Base-by-base conservation (phyloP, 192 early-diverging fungal species). In the Pilaira anomala region DNA sequence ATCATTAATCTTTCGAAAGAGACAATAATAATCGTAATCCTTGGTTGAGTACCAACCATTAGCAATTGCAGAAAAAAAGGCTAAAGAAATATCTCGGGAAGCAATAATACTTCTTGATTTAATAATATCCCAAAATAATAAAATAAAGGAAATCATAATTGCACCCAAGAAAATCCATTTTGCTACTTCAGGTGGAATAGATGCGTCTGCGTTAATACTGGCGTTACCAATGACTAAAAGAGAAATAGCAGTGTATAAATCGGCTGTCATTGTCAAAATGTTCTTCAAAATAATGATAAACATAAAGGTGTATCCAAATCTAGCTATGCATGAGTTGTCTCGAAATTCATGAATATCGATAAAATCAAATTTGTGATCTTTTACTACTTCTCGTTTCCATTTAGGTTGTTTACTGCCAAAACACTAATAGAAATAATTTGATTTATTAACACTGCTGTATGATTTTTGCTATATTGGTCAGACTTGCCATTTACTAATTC, bases 291-390 rank as follows among this genome's bases (percentile, higher is more conserved):
- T 80, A 6, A 82, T 75, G 29, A 90, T 51, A 68, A 86, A 91
- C 25, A 91, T 74, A 21, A 79, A 69, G 19, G 70, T 62, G 65
- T 92, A 90, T 13, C 67, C 62, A 9, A 87, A 50, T 48, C 77
- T 71, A 9, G 68, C 68, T 48, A 62, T 36, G 60, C 73, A 80
- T 19, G 74, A 79, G 12, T 68, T 48, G 59, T 84, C 78, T 13
- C 77, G 48, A 77, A 90, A 93, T 63, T 93, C 89, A 7, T 92
- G 83, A 21, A 93, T 83, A 68, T 95, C 88, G 56, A 95, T 79
- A 76, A 86, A 91, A 74, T 93, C 92, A 70, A 95, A 95, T 74
- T 91, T 92, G 77, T 94, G 91, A 78, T 92, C 92, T 68, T 83
- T 76, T 14, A 91, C 84, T 51, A 81, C 71, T 75, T 91, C 88